phyloP scores from a whole-genome alignment of 2,329 filamentous ascomycete genomes.

The Aureobasidium musti region DNA sequence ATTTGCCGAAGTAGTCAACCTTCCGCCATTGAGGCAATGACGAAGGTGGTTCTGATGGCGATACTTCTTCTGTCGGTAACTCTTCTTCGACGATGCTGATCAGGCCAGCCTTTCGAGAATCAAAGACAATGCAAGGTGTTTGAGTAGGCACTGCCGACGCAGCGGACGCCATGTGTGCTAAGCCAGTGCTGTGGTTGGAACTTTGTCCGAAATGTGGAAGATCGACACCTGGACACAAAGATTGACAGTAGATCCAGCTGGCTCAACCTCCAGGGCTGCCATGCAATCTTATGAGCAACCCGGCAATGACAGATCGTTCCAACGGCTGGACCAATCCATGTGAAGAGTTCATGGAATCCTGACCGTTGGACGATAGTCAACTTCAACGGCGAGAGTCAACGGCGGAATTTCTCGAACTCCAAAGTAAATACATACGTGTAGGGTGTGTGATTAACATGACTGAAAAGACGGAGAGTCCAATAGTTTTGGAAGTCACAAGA shows the following conservation, averaged over 20 bases:
- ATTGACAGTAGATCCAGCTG: conserved; percentile 7
- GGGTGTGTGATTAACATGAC: background rate
- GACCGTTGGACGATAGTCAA: conserved; percentile 18
- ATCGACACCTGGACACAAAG: conserved; percentile 8
- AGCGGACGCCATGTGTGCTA: conserved; percentile 16
- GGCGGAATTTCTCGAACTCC: conserved; percentile 6
- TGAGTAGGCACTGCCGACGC: background rate
- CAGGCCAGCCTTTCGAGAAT: background rate
- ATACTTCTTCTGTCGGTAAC: background rate
- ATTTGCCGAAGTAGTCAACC: background rate
- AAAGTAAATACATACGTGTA: background rate
- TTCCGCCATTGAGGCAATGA: background rate
- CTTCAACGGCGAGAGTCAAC: conserved; percentile 3
- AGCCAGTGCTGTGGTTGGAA: conserved; percentile 6
- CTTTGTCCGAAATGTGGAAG: background rate
- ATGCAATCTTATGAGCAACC: conserved; percentile 22
- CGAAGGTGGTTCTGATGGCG: background rate
- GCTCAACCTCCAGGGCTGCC: conserved; percentile 10
- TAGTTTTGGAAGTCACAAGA: background rate
- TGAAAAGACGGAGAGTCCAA: background rate
- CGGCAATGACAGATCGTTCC: conserved; percentile 16
- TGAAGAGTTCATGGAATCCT: conserved; percentile 20
- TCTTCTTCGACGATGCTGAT: conserved; percentile 23
- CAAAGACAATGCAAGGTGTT: conserved; percentile 7
- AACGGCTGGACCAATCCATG: conserved; percentile 22